Base-by-base conservation (phyloP, 192 early-diverging fungal genomes). In the Helicostylum pulchrum region DNA sequence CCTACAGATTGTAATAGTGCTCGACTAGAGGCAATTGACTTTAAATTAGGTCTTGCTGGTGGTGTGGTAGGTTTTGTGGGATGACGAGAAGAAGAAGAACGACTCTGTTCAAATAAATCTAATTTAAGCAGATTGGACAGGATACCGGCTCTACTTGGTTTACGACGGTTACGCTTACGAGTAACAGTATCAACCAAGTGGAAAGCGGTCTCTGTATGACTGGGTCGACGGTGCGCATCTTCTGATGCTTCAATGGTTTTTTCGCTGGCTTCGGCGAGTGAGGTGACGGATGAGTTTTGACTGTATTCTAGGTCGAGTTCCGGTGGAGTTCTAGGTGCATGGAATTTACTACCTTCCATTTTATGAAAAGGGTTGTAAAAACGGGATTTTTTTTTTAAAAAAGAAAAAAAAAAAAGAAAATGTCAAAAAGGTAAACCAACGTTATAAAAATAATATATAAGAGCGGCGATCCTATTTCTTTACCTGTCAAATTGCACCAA, bases 121-220 rank as follows among this genome's bases (percentile, higher is more conserved):
- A 81, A 72, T 49, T 76, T 78, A 2, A 81, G 48, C 17, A 81
- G 20, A 51, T 81, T 78, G 32, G 77, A 72, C 7, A 81, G 52
- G 11, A 81, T 75, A 57, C 80, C 80, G 5, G 65, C 64, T 61
- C 67, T 61, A 39, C 67, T 73, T 4, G 77, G 72, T 20, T 54
- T 19, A 9, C 56, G 34, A 17, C 57, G 34, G 26, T 26, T 26
- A 26, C 26, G 26, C 1, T 26, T 26, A 11, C 45, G 44, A 5
- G 71, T 73, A 31, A 67, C 56, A 5, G 59, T 56, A n/a, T 67
- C 50, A 11, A 73, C 71, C 19, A 73, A 30, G 2, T 50, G 43
- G 44, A 73, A 39, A n/a, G 71, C 71, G 61, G 52, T 53, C 15
- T 70, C 68, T 19, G 54, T 46, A 20, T 64, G 62, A 30, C 54